Conservation (phyloP, 495 filamentous ascomycete species). For the Penicillium lagena region DNA sequence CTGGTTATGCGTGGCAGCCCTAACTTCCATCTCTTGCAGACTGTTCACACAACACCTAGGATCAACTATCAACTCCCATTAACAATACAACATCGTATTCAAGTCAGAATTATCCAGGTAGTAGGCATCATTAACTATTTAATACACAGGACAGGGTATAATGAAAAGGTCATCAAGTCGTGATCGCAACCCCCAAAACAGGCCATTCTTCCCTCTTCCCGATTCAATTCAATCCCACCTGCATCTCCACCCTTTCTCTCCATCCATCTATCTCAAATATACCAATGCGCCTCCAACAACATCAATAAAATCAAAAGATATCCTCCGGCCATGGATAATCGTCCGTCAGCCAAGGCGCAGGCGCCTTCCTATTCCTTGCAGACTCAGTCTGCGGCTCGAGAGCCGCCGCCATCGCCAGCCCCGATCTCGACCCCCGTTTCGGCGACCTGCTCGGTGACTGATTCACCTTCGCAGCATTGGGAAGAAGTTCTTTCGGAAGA, state of each 20-base stretch:
- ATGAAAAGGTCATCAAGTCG: too few relatives aligned
- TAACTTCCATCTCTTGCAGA: too few relatives aligned
- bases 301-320: constrained; percentile 29
- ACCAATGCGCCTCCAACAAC: background rate
- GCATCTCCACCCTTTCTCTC: background rate
- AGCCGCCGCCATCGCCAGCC: background rate
- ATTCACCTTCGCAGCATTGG: constrained; percentile 26
- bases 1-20: too few relatives aligned
- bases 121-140: too few relatives aligned
- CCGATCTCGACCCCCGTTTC: constrained; percentile 13
- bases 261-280: background rate
- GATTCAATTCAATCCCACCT: too few relatives aligned
- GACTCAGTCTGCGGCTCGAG: constrained; percentile 4
- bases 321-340: constrained; percentile 43
- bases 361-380: background rate
- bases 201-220: too few relatives aligned
- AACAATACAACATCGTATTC: too few relatives aligned
- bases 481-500: constrained; percentile 33
- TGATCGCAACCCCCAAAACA: too few relatives aligned
- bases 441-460: constrained; percentile 21
- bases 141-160: too few relatives aligned
- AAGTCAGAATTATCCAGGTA: too few relatives aligned
- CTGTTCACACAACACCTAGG: too few relatives aligned
- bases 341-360: constrained; percentile 6
- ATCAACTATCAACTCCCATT: too few relatives aligned